Evolutionary conservation across 768 basidiomycete species (phyloP), one percentile per base, ranked within the genome.

Genomic region (Tricholoma bakamatsutake): DNA sequence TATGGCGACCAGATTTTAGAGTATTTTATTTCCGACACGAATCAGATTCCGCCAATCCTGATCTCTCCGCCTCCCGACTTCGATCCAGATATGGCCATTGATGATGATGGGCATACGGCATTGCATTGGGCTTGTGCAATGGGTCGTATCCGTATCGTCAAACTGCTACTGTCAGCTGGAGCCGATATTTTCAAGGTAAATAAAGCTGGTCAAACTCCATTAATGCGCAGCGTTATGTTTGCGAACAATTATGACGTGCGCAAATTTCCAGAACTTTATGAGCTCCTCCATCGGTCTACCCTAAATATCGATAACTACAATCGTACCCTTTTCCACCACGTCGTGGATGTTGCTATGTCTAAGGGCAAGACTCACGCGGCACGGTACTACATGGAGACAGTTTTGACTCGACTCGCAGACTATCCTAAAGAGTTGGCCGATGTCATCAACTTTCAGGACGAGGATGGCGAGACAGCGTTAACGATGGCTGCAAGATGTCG

Each of bases 201-300:
- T 75, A 91, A 89, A 65, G 84, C 93, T 10, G 97, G 97, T 3
- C 97, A 98, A 71, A 98, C 97, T 12, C 89, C 96, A 1, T 75
- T 99, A 42, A 99, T 99, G 97, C 91, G 97, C 13, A 88, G 88
- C 64, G 97, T 99, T 63, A 98, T 98, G 96, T 99, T 98, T 70
- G 92, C 93, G 50, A 99, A 99, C 71, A 99, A 98, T 69, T 99
- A 99, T 68, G 97, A 99, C 70, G 90, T 98, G 47, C 90, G 97
- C 61, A 99, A 99, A 70, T 99, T 99, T 64, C 93, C 94, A 2
- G 96, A 98, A 69, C 77, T 99, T 15, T 98, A 97, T 72, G 95
- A 98, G 67, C 82, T 99, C 12, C 73, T 99, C 34, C 97, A 98
- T 65, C 88, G 93, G n/a, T 96, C 95, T 15, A 98, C 96, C 0